Evolutionary conservation across 108 stramenopile species (phyloP).

Genomic region (Cyclotella kingstonii): DNA sequence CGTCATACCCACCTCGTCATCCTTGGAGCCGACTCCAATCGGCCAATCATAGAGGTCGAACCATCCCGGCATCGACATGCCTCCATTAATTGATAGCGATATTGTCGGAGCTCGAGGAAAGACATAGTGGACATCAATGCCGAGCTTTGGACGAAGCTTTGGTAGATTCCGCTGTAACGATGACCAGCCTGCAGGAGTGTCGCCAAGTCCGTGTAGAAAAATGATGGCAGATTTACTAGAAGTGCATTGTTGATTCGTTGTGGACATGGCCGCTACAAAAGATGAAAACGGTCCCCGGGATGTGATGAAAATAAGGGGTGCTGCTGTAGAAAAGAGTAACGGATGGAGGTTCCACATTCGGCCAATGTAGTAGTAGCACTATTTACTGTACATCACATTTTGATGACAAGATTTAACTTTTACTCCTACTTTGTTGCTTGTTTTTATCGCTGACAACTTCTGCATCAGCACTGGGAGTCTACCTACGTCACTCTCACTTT

Average conservation of each 20-base stretch:
- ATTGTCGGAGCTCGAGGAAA: conserved; percentile 83
- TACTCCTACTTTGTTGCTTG: too few species aligned
- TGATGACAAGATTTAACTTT: too few species aligned
- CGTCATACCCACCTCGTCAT: conserved; percentile 58
- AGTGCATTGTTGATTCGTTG: conserved; percentile 17
- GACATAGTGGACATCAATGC: conserved; percentile 55
- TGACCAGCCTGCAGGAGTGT: conserved; percentile 79
- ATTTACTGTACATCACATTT: too few species aligned
- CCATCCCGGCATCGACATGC: conserved; percentile 84
- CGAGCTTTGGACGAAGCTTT: conserved; percentile 46
- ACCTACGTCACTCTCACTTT: too few species aligned
- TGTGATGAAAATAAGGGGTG: conserved; percentile 5
- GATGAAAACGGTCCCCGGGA: conserved; percentile 10
- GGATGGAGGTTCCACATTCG: background rate
- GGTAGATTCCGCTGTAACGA: conserved; percentile 51
- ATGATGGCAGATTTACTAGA: conserved; percentile 49
- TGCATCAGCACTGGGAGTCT: too few species aligned
- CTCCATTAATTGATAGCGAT: conserved; percentile 82
- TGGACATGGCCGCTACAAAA: conserved; percentile 10
- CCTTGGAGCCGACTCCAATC: conserved; percentile 61
- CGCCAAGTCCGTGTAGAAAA: conserved; percentile 80
- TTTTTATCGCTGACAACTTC: too few species aligned
- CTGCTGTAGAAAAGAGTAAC: conserved; percentile 3
- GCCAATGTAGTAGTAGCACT: too few species aligned
- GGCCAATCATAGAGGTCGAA: conserved; percentile 91